Evolutionary conservation across 1,139 yeast species (phyloP).

Genomic region (Taphrina flavorubra): DNA sequence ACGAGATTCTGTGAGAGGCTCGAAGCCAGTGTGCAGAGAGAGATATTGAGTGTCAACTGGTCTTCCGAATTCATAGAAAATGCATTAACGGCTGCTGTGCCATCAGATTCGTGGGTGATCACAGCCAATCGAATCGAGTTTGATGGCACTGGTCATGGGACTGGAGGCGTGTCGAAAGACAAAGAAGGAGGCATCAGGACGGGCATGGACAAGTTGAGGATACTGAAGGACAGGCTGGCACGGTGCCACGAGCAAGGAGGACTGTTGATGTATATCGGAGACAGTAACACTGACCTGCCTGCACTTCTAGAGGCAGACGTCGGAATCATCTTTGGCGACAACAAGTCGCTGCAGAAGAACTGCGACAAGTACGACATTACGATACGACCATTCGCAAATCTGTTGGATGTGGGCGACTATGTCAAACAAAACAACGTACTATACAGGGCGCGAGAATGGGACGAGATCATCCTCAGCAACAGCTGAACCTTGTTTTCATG

Average conservation of each 20-base stretch:
- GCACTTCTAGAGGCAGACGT: slow-evolving; percentile 35
- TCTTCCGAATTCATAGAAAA: slow-evolving; percentile 17
- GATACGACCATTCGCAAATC: not conserved
- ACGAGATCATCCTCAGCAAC: slow-evolving; percentile 1
- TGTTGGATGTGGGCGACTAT: not conserved
- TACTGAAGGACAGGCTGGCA: not conserved
- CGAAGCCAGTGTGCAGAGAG: not conserved
- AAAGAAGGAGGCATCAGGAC: slow-evolving; percentile 27
- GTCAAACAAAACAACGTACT: not conserved
- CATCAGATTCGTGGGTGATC: slow-evolving; percentile 6
- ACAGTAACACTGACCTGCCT: slow-evolving; percentile 40
- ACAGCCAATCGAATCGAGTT: slow-evolving; percentile 30
- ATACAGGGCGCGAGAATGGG: slow-evolving; percentile 8
- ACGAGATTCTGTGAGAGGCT: slow-evolving; percentile 2
- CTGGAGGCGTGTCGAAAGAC: slow-evolving; percentile 35
- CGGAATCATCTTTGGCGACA: slow-evolving; percentile 35
- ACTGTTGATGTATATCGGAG: slow-evolving; percentile 33
- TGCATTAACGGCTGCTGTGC: slow-evolving; percentile 5
- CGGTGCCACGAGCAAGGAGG: slow-evolving; percentile 11
- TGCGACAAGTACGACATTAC: slow-evolving; percentile 19
- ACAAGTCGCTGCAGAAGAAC: slow-evolving; percentile 12
- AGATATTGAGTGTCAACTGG: slow-evolving; percentile 39
- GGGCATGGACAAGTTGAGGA: slow-evolving; percentile 30
- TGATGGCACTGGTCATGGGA: slow-evolving; percentile 19
- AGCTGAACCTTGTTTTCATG: not conserved